Percentiles rank a stretch among this genome's conserved stretches.
phyloP scores from a whole-genome alignment of 208 protist species.

The Strigomonas culicis region DNA sequence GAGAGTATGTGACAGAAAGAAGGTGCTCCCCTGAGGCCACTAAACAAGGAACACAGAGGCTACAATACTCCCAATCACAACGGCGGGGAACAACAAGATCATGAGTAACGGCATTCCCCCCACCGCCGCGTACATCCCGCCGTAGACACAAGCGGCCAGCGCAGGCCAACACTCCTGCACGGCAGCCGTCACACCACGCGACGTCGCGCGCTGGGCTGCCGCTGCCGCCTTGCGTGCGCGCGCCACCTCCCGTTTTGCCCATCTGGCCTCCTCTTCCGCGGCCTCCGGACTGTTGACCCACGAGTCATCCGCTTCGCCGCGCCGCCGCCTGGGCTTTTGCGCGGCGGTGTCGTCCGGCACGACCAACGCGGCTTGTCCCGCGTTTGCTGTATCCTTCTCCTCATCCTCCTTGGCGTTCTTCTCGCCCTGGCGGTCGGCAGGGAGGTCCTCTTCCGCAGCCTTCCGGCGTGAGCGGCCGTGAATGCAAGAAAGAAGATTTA shows the following conservation, averaged over 20 bases:
- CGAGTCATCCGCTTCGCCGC: conserved; percentile 56
- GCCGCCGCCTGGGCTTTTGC: background rate
- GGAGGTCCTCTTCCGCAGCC: too few species aligned
- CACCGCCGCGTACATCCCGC: conserved; percentile 43
- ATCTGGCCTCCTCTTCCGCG: conserved; percentile 17
- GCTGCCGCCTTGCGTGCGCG: background rate
- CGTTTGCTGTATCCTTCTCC: too few species aligned
- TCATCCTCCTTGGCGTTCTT: background rate
- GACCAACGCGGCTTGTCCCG: too few species aligned
- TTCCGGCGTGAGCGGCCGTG: too few species aligned
- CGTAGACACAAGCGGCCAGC: conserved; percentile 31
- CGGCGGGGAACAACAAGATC: conserved; percentile 38
- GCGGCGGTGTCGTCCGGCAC: background rate
- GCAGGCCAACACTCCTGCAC: conserved; percentile 45
- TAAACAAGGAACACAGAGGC: conserved; percentile 17
- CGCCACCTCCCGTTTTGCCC: background rate
- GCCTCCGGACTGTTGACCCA: conserved; percentile 68
- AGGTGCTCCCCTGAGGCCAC: background rate
- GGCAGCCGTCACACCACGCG: conserved; percentile 13
- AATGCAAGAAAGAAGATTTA: too few species aligned
- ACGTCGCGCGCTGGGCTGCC: background rate
- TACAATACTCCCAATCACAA: conserved; percentile 14
- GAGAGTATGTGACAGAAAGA: background rate
- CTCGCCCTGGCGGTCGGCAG: background rate
- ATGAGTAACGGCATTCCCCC: conserved; percentile 60